A percentile compares a stretch with the other conserved stretches of the same genome.
phyloP scores from a whole-genome alignment of 108 stramenopile genomes.

The Ochromonas danica region DNA sequence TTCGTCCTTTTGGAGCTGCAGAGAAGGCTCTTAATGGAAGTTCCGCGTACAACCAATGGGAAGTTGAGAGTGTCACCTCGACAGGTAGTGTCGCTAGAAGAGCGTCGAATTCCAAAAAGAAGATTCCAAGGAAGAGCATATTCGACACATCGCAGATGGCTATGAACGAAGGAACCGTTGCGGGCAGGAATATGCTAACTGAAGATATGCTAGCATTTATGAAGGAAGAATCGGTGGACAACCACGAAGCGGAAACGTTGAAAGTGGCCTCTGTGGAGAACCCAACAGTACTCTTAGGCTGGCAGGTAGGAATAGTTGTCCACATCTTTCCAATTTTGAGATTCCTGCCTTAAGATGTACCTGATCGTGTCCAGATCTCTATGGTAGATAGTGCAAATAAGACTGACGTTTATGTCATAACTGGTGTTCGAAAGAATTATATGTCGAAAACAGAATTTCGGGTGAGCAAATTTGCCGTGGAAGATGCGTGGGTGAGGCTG shows the following conservation, averaged over 20 bases:
- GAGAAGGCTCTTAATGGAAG: too few relatives aligned
- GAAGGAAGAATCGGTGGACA: constrained; percentile 1
- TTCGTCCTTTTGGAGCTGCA: too few relatives aligned
- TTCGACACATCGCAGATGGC: neutral
- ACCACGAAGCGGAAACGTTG: neutral
- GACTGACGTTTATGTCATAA: constrained; percentile 20
- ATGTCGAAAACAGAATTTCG: neutral
- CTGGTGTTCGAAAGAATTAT: neutral
- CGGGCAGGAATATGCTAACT: neutral
- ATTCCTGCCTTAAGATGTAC: neutral
- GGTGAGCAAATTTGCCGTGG: neutral
- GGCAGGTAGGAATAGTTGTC: constrained; percentile 3
- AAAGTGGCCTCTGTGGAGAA: neutral
- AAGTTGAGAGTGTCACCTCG: too few relatives aligned
- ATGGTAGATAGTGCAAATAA: neutral
- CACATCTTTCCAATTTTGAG: neutral
- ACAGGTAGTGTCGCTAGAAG: neutral
- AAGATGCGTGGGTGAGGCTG: constrained; percentile 7
- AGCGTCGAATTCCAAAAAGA: neutral
- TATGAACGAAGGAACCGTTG: too few relatives aligned
- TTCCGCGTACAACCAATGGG: too few relatives aligned
- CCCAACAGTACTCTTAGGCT: constrained; percentile 5
- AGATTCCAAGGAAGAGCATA: neutral
- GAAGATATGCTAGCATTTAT: neutral
- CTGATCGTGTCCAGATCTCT: neutral